phyloP scores from a whole-genome alignment of 225 moss, liverwort and hornwort genomes.

The Marchantia paleacea region DNA sequence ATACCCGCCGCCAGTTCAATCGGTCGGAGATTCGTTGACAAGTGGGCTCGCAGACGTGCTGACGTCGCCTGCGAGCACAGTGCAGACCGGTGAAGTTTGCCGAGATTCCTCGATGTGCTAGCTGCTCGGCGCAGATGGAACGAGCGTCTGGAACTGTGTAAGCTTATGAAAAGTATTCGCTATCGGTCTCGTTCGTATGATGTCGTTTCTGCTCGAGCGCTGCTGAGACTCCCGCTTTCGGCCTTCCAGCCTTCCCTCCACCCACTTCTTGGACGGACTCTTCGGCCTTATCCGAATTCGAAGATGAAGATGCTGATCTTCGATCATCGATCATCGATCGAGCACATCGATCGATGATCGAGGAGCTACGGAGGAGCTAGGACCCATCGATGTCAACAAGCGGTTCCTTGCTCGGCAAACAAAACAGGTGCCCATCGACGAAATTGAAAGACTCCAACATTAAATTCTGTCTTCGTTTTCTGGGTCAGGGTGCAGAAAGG shows the following conservation, averaged over 20 bases:
- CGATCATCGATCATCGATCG: too few relatives aligned
- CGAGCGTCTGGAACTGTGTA: too few relatives aligned
- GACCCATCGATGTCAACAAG: too few relatives aligned
- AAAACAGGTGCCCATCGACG: background rate
- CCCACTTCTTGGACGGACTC: background rate
- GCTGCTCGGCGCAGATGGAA: background rate
- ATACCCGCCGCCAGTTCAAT: background rate
- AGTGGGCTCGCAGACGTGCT: background rate
- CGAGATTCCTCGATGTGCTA: background rate
- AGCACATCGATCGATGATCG: background rate
- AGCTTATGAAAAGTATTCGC: background rate
- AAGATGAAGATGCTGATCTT: background rate
- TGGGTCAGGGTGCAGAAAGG: background rate
- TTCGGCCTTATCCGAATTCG: background rate
- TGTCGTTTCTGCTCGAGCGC: background rate
- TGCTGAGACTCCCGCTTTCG: background rate
- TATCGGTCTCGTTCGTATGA: background rate
- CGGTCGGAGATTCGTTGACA: background rate
- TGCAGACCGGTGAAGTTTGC: background rate
- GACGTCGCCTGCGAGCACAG: background rate
- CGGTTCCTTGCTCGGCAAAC: background rate
- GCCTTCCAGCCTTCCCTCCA: background rate
- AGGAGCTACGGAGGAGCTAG: too few relatives aligned
- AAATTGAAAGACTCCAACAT: background rate
- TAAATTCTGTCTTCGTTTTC: background rate